Evolutionary conservation across 176 grass and related monocot genomes (phyloP).

Genomic region (Echinochloa phyllopogon): DNA sequence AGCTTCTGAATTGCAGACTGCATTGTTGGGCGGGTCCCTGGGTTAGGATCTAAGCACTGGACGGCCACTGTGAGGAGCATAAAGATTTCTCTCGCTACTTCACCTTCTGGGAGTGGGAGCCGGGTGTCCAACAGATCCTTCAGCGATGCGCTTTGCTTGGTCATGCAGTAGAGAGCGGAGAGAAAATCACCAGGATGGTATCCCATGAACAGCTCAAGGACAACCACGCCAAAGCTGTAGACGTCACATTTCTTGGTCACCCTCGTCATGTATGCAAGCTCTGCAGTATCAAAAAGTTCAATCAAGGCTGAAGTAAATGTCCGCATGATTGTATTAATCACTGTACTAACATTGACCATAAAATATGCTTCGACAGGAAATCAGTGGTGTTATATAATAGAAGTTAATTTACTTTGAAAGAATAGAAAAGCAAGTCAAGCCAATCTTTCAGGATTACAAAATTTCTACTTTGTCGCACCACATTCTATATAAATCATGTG

Average conservation of each 20-base stretch:
- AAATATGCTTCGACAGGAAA: neutral
- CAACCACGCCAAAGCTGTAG: slow-evolving; percentile 19
- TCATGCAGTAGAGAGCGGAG: neutral
- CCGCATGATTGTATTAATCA: neutral
- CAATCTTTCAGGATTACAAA: neutral
- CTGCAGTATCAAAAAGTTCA: neutral
- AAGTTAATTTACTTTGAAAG: neutral
- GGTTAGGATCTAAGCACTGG: neutral
- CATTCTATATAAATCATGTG: neutral
- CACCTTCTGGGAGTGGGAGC: slow-evolving; percentile 27
- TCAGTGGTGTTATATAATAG: neutral
- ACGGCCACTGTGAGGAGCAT: neutral
- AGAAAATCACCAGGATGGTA: slow-evolving; percentile 10
- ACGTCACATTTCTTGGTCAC: slow-evolving; percentile 15
- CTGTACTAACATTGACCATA: neutral
- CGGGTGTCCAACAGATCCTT: slow-evolving; percentile 35
- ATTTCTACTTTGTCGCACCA: neutral
- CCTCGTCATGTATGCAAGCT: neutral
- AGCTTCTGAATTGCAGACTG: neutral
- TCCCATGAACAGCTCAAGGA: slow-evolving; percentile 20
- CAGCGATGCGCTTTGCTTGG: neutral
- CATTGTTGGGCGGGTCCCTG: neutral
- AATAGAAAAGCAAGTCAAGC: neutral
- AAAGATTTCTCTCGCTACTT: neutral
- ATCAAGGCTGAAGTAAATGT: neutral